A percentile compares a stretch with the other conserved stretches of the same genome.
phyloP scores from a whole-genome alignment of 371 early-diverging fungal genomes.

The Coemansia sp. region DNA sequence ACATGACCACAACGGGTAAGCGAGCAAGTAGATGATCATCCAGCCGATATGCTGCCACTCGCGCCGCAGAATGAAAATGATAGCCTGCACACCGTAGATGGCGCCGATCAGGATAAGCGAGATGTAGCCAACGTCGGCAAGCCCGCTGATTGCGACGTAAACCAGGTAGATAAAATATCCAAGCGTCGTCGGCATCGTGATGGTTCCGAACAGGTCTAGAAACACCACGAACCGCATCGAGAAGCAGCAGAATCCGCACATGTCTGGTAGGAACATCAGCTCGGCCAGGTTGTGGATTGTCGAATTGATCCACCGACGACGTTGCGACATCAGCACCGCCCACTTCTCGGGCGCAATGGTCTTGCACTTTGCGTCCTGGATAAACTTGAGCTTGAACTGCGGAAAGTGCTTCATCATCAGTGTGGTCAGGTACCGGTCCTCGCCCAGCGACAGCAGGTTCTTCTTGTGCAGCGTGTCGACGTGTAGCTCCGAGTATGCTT shows the following conservation, averaged over 20 bases:
- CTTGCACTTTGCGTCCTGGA: conserved; percentile 93
- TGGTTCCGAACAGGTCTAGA: conserved; percentile 91
- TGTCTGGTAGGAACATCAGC: conserved; percentile 76
- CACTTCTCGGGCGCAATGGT: too few species aligned
- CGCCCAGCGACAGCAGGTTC: conserved; percentile 77
- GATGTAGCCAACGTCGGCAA: conserved; percentile 60
- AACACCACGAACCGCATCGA: conserved; percentile 97
- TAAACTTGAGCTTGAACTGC: conserved; percentile 94
- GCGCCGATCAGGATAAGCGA: conserved; percentile 67
- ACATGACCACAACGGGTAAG: conserved; percentile 80
- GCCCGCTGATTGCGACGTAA: too few species aligned
- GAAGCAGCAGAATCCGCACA: conserved; percentile 97
- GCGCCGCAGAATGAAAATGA: conserved; percentile 65
- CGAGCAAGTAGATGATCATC: conserved; percentile 67
- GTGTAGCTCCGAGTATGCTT: conserved; percentile 89
- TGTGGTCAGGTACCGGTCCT: conserved; percentile 94
- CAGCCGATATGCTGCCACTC: conserved; percentile 68
- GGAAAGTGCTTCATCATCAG: conserved; percentile 98
- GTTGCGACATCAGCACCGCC: conserved; percentile 94
- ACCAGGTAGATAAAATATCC: too few species aligned
- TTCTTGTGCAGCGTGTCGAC: conserved; percentile 98
- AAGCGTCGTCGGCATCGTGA: too few species aligned
- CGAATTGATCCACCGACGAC: conserved; percentile 97
- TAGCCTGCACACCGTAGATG: conserved; percentile 80
- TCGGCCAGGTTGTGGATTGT: conserved; percentile 95